Evolutionary conservation across 2,329 filamentous ascomycete species (phyloP), one percentile per base, ranked within the genome.

Genomic region (Colletotrichum gigasporum): DNA sequence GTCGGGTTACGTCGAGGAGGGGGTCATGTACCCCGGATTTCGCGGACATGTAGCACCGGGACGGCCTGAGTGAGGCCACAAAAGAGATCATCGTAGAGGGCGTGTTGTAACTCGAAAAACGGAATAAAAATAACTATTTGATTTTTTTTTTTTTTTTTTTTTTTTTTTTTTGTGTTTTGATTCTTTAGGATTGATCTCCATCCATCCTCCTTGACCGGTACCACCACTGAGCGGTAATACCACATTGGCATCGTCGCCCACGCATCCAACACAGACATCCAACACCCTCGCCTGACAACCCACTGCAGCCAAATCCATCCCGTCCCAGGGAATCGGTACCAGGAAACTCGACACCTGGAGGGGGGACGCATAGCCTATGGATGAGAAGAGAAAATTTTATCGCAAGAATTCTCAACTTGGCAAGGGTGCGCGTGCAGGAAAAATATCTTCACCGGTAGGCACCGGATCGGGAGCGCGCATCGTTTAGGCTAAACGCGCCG

Each of bases 401-500:
- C 44, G 18, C 35, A 14, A 10, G 18, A 34, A n/a, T 10, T 20
- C 2, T 28, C 30, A 14, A 1, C n/a, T 12, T 12, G 44, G 20
- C 50, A 32, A 37, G 51, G 52, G 12, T 18, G 24, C 14, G 8
- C 32, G n/a, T 22, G 54, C 39, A 48, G 24, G 16, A 35, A n/a
- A n/a, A n/a, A n/a, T 30, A 22, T 50, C 55, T 53, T 61, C 56
- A 48, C 48, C 48, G 50, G 42, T 54, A 48, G 14, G 10, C 45
- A 20, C 56, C 42, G 28, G 14, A 37, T 61, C 16, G 28, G 48
- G 61, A 44, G 10, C 16, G 24, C 34, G 32, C 60, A 39, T 34
- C 12, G 12, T 55, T 61, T 51, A 64, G 61, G 48, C 61, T 64
- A 51, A 64, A 64, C 8, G 28, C 48, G 18, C 12, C 56, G 61